phyloP scores from a whole-genome alignment of 306 rosid species.

The Malus orientalis region DNA sequence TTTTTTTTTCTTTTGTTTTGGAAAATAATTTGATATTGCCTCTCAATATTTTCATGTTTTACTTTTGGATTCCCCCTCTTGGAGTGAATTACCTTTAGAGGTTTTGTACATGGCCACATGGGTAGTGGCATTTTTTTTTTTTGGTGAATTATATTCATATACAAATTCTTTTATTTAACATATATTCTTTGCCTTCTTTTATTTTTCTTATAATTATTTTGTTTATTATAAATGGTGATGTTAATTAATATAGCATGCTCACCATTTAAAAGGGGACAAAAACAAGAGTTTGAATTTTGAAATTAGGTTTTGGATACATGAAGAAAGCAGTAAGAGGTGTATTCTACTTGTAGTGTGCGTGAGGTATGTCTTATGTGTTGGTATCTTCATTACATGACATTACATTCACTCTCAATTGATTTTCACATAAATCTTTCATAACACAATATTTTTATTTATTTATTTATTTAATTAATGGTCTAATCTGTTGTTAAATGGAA shows the following conservation, averaged over 20 bases:
- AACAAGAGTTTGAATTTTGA: not conserved
- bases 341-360: not conserved
- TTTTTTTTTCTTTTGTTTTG: not conserved
- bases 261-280: not conserved
- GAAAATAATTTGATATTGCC: constrained; percentile 1
- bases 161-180: constrained; percentile 54
- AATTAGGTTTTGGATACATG: not conserved
- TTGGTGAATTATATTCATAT: constrained; percentile 39
- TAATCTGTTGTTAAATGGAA: too few species aligned
- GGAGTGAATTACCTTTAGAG: constrained; percentile 23
- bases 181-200: not conserved
- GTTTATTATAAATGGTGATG: not conserved
- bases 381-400: not conserved
- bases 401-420: not conserved
- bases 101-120: constrained; percentile 55
- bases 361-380: not conserved
- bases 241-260: not conserved
- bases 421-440: too few species aligned
- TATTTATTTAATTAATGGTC: too few species aligned
- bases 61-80: constrained; percentile 11
- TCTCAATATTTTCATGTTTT: not conserved
- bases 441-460: too few species aligned
- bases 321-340: not conserved
- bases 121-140: constrained; percentile 34
- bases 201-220: too few species aligned